Base-by-base conservation (phyloP, 768 basidiomycete genomes). In the Punctularia strigosozonata region DNA sequence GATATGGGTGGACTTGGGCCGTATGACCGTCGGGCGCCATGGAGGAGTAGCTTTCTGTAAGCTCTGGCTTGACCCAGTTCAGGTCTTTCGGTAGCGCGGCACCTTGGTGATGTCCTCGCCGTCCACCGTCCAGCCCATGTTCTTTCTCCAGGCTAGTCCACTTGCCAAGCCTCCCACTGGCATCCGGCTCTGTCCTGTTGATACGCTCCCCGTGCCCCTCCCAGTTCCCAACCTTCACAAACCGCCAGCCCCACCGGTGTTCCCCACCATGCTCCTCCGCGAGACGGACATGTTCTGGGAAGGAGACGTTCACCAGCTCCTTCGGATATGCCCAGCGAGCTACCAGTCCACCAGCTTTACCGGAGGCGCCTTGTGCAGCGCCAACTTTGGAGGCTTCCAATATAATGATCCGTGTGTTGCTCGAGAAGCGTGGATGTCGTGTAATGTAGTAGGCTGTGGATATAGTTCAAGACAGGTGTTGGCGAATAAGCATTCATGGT, bases 271-370 rank as follows among this genome's bases (percentile, higher is more conserved):
- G 77, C 47, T 80, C 64, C 36, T 72, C 54, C 3, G 87, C 84
- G 6, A 94, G 68, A 25, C 66, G 68, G 45, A 77, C 68, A 55
- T 91, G 89, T 50, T 91, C 77, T 10, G 65, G 53, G 56, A 77
- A 87, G 6, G 85, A 86, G 13, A 89, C 62, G 38, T 70, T 58
- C 6, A 80, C 78, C 22, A 90, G 63, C 45, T 77, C 73, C 36
- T 69, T 71, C 0, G 79, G 78, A 49, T 80, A 80, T 36, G 87
- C 90, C 88, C 89, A 80, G 58, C 79, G 75, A 0, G 89, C 87
- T 15, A 92, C 69, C 10, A 94, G 71, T 0, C 85, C 86, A 4
- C 85, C 87, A 1, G 86, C 82, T 53, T 89, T 90, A 14, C 86
- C 86, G 0, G 79, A 83, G 1, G 84, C 80, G 1, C 83, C 88